Base-by-base conservation (phyloP, 108 stramenopile species). In the Pseudonitzschia multistriata region DNA sequence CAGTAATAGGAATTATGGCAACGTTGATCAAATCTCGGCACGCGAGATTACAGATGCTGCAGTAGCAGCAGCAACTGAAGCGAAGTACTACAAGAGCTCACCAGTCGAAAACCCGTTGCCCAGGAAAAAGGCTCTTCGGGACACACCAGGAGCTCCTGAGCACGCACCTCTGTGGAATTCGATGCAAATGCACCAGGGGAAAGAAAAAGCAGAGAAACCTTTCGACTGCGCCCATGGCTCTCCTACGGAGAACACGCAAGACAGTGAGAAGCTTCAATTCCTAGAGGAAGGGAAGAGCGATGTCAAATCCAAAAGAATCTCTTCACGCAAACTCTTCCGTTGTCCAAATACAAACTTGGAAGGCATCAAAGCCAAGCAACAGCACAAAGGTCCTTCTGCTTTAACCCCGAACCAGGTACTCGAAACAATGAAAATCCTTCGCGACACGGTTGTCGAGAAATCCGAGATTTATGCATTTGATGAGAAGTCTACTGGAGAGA, bases 211-310 rank as follows among this genome's bases (percentile, higher is more conserved):
- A 35, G 61, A 62, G n/a, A 31, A 14, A 25, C 61, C 63, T 27
- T 64, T 40, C 25, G 63, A 64, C 47, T 64, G 63, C n/a, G 19
- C 42, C 10, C 19, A 5, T 21, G 63, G 25, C 6, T 37, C 5
- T 36, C 40, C 14, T 64, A 24, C 17, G 42, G 39, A 64, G 25
- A 27, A 64, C 34, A 24, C 17, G 42, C 22, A 64, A 24, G 42
- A 64, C 34, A 62, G 33, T 15, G 34, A 36, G 0, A 19, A 45
- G 2, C 22, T 64, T 10, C 37, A 24, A 13, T 25, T 6, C 29
- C 27, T 64, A 36, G 63, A 64, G 28, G 40, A 64, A 45, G 63
- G 63, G 11, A 64, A 35, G 42, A 45, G 27, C 17, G 22, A 30
- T 5, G 57, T 15, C 14, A 59, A 35, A 35, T 10, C 31, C 3